Evolutionary conservation across 495 filamentous ascomycete species (phyloP), one percentile per base, ranked within the genome.

Genomic region (Tuber indicum): DNA sequence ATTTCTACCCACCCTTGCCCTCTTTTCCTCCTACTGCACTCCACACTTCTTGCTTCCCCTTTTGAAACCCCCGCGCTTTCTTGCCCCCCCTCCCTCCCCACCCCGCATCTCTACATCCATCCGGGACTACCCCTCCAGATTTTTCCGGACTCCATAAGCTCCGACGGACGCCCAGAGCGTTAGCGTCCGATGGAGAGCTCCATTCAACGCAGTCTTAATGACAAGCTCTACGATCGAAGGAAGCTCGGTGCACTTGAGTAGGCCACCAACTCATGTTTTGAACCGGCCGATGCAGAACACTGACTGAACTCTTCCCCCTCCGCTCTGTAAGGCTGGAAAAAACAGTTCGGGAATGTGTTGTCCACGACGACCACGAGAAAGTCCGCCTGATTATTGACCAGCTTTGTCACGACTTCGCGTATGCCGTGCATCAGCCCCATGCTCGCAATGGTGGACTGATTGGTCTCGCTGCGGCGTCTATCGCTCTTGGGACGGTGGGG

Each of bases 161-260:
- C 58, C 58, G 58, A 19, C 26, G 32, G 58, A 14, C 58, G 26
- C 58, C 58, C 58, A 17, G 26, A 36, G 32, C 14, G 58, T 12
- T 66, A 66, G 45, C 70, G 46, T 73, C 76, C 62, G 70, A 99
- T 99, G 96, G 96, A 99, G 87, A 86, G 89, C 80, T 91, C 90
- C 84, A 90, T 97, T 83, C 93, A 97, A 85, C 92, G 95, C 79
- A 88, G 93, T 80, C 89, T 99, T 84, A 97, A 94, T 83, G 96
- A 99, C 85, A 98, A 97, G 89, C 91, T 98, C 78, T 99, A 99
- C 83, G 96, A 99, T 78, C 96, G 94, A 86, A 90, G 96, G 83
- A 98, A 98, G 85, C 91, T 93, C 81, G 96, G 96, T 69, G 96
- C 96, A 79, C 89, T 99, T 47, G 96, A 99, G 96, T 98, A 91